Evolutionary conservation across 768 basidiomycete genomes (phyloP).

Genomic region (Tulasnella sp.): DNA sequence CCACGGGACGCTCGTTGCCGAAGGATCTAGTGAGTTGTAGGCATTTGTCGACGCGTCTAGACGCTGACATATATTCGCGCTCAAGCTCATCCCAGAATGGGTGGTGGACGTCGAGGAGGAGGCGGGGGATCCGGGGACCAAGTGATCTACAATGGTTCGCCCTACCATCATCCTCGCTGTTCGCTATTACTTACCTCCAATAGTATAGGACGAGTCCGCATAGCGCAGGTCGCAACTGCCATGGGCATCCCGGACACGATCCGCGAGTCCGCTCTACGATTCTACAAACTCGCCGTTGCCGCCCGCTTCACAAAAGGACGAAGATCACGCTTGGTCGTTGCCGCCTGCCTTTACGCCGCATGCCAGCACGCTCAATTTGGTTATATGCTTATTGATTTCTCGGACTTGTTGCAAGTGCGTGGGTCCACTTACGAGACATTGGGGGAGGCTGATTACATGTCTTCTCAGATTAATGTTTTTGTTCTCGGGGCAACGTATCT

Average conservation of each 20-base stretch:
- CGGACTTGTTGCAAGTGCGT: constrained; percentile 81
- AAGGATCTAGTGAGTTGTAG: constrained; percentile 69
- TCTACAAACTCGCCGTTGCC: constrained; percentile 88
- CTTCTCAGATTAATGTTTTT: constrained; percentile 81
- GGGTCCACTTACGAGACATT: not conserved
- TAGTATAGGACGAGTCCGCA: constrained; percentile 59
- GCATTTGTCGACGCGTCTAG: not conserved
- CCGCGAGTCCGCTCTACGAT: constrained; percentile 64
- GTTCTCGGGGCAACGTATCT: constrained; percentile 94
- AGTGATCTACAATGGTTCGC: constrained; percentile 76
- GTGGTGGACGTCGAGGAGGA: constrained; percentile 67
- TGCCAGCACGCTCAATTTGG: constrained; percentile 86
- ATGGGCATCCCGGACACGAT: constrained; percentile 71
- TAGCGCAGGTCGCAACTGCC: constrained; percentile 67
- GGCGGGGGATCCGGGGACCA: constrained; percentile 77
- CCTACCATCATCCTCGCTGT: not conserved
- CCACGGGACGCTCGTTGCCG: constrained; percentile 82
- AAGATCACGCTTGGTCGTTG: constrained; percentile 84
- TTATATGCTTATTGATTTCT: constrained; percentile 98
- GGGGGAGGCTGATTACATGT: not conserved
- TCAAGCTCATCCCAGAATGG: constrained; percentile 69
- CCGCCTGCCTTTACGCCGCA: constrained; percentile 89
- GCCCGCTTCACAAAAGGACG: constrained; percentile 91
- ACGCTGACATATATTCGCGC: not conserved
- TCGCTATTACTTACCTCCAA: not conserved